phyloP scores from a whole-genome alignment of 1,284 basidiomycete species.

The Ganoderma leucocontextum region DNA sequence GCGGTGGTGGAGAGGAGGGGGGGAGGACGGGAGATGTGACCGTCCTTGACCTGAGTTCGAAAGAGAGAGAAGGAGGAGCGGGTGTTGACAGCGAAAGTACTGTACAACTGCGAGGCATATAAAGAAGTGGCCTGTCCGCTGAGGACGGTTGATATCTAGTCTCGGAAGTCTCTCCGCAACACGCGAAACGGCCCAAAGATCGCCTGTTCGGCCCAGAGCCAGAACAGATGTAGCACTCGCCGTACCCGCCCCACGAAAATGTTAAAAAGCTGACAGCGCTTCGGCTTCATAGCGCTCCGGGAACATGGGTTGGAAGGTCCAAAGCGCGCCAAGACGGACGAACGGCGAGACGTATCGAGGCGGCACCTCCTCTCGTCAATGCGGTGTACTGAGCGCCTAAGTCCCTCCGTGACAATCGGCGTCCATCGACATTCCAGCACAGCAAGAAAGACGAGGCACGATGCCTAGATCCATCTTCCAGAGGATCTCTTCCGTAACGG shows the following conservation, averaged over 20 bases:
- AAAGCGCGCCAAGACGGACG: not conserved
- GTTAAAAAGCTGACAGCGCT: not conserved
- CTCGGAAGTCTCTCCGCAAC: constrained; percentile 18
- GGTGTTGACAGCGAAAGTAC: not conserved
- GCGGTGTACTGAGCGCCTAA: constrained; percentile 20
- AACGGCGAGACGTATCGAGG: constrained; percentile 23
- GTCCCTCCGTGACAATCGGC: constrained; percentile 32
- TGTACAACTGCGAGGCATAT: constrained; percentile 13
- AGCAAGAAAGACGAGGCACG: constrained; percentile 15
- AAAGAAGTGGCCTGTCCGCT: constrained; percentile 23
- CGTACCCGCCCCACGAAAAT: not conserved
- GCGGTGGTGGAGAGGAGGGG: not conserved
- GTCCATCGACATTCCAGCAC: constrained; percentile 18
- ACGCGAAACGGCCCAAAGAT: constrained; percentile 22
- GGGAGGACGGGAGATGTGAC: not conserved
- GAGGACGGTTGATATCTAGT: constrained; percentile 27
- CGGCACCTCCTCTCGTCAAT: constrained; percentile 15
- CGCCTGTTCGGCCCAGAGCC: constrained; percentile 19
- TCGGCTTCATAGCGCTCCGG: constrained; percentile 21
- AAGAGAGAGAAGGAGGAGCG: not conserved
- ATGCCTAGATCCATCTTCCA: not conserved
- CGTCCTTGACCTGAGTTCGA: not conserved
- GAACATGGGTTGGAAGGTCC: constrained; percentile 17
- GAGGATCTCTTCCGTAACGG: not conserved
- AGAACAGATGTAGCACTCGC: constrained; percentile 11